phyloP scores from a whole-genome alignment of 2,329 filamentous ascomycete species.

The Boeremia lycopersici region DNA sequence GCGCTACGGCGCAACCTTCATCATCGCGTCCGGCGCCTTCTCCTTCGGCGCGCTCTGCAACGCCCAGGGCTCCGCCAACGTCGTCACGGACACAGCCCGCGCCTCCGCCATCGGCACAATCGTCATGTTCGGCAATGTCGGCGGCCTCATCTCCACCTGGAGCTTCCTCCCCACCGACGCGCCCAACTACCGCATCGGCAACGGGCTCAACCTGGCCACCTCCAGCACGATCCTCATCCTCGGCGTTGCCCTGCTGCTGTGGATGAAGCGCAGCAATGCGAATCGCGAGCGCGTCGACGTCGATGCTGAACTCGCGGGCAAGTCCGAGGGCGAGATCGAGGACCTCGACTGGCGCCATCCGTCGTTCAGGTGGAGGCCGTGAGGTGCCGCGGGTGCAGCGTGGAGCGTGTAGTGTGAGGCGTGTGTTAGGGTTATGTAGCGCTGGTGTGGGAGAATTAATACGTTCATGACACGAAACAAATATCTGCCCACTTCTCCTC shows the following conservation, averaged over 20 bases:
- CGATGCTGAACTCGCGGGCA: constrained; percentile 61
- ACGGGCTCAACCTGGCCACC: constrained; percentile 71
- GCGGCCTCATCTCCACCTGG: constrained; percentile 71
- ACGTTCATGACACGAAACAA: too few relatives aligned
- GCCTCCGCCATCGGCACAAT: constrained; percentile 69
- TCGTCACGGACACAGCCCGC: constrained; percentile 72
- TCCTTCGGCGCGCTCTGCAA: constrained; percentile 68
- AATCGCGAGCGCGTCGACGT: constrained; percentile 61
- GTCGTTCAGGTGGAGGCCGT: constrained; percentile 65
- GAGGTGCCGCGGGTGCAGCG: too few relatives aligned
- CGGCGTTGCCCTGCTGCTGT: constrained; percentile 58
- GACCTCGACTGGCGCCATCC: constrained; percentile 59
- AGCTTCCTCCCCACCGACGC: constrained; percentile 67
- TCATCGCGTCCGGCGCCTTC: constrained; percentile 70
- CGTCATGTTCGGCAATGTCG: constrained; percentile 76
- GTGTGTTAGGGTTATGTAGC: too few relatives aligned
- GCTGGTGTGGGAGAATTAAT: too few relatives aligned
- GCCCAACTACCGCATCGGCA: constrained; percentile 72
- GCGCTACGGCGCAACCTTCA: constrained; percentile 73
- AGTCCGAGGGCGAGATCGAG: constrained; percentile 44
- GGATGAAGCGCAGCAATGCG: constrained; percentile 69
- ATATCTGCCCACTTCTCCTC: too few relatives aligned
- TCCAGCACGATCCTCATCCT: constrained; percentile 62
- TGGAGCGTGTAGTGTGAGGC: too few relatives aligned
- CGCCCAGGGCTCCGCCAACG: constrained; percentile 71